phyloP scores from a whole-genome alignment of 1,284 basidiomycete species.

The Lentinula novae-zelandiae region DNA sequence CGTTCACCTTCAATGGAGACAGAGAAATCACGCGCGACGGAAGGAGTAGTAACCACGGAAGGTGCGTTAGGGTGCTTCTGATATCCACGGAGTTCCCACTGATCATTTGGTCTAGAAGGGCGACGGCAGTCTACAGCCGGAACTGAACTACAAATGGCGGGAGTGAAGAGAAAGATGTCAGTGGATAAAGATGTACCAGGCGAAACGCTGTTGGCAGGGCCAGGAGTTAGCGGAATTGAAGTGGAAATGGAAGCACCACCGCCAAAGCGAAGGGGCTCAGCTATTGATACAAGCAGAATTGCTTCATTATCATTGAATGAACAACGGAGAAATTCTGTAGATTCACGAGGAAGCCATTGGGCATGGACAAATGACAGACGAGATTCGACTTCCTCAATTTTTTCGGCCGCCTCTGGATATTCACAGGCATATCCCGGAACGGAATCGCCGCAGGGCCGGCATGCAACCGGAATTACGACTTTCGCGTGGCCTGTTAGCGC shows the following conservation, averaged over 20 bases:
- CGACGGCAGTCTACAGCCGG: constrained; percentile 57
- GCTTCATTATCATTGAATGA: constrained; percentile 71
- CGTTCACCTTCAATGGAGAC: constrained; percentile 46
- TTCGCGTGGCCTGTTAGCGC: constrained; percentile 63
- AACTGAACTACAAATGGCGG: constrained; percentile 25
- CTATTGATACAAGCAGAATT: constrained; percentile 70
- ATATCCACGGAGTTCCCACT: neutral
- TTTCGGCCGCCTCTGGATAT: constrained; percentile 58
- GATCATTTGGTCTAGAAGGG: neutral
- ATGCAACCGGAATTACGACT: constrained; percentile 50
- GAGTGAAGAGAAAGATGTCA: constrained; percentile 79
- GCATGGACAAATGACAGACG: constrained; percentile 54
- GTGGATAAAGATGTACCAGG: constrained; percentile 44
- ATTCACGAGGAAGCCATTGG: constrained; percentile 49
- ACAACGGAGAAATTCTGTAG: constrained; percentile 59
- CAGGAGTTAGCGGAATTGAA: constrained; percentile 46
- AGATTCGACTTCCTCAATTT: constrained; percentile 66
- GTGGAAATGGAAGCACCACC: constrained; percentile 63
- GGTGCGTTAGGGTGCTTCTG: constrained; percentile 5
- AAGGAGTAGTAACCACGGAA: constrained; percentile 14
- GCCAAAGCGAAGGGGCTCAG: constrained; percentile 75
- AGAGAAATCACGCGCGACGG: constrained; percentile 10
- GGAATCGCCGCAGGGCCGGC: constrained; percentile 50
- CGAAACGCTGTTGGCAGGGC: constrained; percentile 44
- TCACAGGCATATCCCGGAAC: constrained; percentile 50